Conservation (phyloP, 192 early-diverging fungal genomes). For the Linnemannia elongata region DNA sequence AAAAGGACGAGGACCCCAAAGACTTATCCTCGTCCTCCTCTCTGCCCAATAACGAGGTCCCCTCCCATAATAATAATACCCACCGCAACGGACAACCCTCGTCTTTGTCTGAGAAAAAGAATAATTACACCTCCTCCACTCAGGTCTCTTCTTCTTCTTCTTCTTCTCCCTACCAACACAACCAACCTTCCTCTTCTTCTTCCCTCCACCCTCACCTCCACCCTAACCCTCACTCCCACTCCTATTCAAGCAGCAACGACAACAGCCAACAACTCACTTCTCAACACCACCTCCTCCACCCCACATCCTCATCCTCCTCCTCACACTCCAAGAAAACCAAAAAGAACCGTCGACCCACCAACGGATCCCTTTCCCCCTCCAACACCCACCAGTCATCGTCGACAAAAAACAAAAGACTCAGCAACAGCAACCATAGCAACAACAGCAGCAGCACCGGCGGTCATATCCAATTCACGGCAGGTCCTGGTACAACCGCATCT, state of each 20-base stretch:
- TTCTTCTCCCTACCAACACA: background rate
- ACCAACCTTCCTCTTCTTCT: background rate
- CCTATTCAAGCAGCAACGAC: background rate
- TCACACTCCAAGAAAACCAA: background rate
- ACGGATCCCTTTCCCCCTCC: background rate
- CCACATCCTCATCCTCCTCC: background rate
- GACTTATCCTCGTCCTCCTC: background rate
- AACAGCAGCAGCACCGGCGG: background rate
- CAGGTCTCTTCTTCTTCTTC: background rate
- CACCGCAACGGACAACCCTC: background rate
- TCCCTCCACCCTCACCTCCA: background rate
- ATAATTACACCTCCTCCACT: background rate
- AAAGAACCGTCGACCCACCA: background rate
- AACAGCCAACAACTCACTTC: conserved; percentile 1
- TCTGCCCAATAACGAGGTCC: background rate
- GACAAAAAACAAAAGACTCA: background rate
- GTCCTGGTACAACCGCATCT: background rate
- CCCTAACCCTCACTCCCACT: background rate
- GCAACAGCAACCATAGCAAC: background rate
- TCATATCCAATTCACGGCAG: background rate
- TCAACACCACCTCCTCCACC: conserved; percentile 2
- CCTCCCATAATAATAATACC: background rate
- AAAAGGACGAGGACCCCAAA: background rate
- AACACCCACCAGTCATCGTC: background rate
- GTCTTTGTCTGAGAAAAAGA: too few relatives aligned